A percentile compares a stretch with the other conserved stretches of the same genome.
Evolutionary conservation across 2,329 filamentous ascomycete species (phyloP).

Genomic region (Nigrograna mackinnonii): DNA sequence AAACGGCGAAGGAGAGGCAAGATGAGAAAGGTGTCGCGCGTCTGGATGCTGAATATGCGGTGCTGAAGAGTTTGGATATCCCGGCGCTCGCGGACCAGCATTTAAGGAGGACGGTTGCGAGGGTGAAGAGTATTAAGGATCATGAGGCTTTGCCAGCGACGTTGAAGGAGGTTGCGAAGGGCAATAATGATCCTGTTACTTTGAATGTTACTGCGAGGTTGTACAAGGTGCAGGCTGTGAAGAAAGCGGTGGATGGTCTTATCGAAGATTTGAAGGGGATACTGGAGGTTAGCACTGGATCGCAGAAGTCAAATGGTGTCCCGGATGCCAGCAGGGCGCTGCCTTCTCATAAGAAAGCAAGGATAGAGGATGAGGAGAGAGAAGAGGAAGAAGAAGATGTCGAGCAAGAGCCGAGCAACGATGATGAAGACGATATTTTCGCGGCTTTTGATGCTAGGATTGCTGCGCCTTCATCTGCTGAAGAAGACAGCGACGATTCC

Average conservation of each 20-base stretch:
- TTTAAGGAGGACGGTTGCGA: conserved; percentile 59
- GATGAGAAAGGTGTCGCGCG: conserved; percentile 56
- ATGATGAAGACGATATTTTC: conserved; percentile 36
- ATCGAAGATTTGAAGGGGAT: conserved; percentile 46
- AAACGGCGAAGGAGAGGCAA: conserved; percentile 53
- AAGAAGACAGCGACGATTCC: conserved; percentile 33
- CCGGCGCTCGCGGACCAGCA: conserved; percentile 55
- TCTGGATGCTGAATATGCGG: conserved; percentile 65
- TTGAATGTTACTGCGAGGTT: conserved; percentile 63
- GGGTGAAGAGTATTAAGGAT: conserved; percentile 60
- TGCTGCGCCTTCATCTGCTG: conserved; percentile 40
- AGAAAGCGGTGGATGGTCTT: conserved; percentile 55
- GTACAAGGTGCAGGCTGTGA: conserved; percentile 63
- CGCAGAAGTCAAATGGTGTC: conserved; percentile 10
- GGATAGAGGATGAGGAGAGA: conserved; percentile 14
- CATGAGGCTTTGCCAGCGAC: conserved; percentile 50
- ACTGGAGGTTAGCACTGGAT: conserved; percentile 19
- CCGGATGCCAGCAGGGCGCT: conserved; percentile 6
- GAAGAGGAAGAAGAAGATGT: conserved; percentile 13
- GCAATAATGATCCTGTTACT: conserved; percentile 47
- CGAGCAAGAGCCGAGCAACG: conserved; percentile 21
- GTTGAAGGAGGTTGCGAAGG: conserved; percentile 37
- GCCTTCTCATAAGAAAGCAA: conserved; percentile 18
- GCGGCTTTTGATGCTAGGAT: conserved; percentile 42
- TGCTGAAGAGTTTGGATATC: conserved; percentile 61